Evolutionary conservation across 1,284 basidiomycete genomes (phyloP).

Genomic region (Pterulicium gracile): DNA sequence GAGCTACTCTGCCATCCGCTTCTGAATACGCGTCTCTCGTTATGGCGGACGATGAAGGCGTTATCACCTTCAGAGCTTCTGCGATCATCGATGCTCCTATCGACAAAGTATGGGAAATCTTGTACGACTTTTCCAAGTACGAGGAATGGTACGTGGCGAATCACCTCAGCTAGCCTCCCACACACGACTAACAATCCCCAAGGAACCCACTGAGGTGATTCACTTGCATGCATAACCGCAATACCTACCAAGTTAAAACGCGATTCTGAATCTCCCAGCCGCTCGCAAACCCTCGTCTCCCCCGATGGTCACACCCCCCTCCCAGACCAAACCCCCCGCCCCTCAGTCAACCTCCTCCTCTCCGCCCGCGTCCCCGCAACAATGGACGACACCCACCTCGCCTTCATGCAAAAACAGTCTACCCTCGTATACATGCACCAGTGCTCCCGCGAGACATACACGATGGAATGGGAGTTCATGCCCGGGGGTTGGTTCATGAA

Average conservation of each 20-base stretch:
- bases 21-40: too few species aligned
- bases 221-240: not conserved
- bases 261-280: slow-evolving; percentile 7
- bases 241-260: not conserved
- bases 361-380: slow-evolving; percentile 9
- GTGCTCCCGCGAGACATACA: not conserved
- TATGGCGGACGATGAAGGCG: slow-evolving; percentile 12
- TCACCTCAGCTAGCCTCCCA: not conserved
- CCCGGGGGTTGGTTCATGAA: slow-evolving; percentile 1
- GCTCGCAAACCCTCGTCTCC: slow-evolving; percentile 7
- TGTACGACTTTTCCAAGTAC: slow-evolving; percentile 24
- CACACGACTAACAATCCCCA: not conserved
- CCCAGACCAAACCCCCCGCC: slow-evolving; percentile 2
- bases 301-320: slow-evolving; percentile 3
- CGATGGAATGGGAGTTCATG: not conserved
- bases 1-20: too few species aligned
- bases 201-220: slow-evolving; percentile 2
- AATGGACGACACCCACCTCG: slow-evolving; percentile 8
- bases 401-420: not conserved
- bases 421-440: not conserved
- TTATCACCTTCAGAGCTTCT: slow-evolving; percentile 17
- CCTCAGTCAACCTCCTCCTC: slow-evolving; percentile 6
- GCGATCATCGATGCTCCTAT: slow-evolving; percentile 22
- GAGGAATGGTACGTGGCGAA: slow-evolving; percentile 19
- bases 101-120: slow-evolving; percentile 20